Evolutionary conservation across 129 eudicot species (phyloP), one percentile per base, ranked within the genome.

Genomic region (Oenanthe sinensis): DNA sequence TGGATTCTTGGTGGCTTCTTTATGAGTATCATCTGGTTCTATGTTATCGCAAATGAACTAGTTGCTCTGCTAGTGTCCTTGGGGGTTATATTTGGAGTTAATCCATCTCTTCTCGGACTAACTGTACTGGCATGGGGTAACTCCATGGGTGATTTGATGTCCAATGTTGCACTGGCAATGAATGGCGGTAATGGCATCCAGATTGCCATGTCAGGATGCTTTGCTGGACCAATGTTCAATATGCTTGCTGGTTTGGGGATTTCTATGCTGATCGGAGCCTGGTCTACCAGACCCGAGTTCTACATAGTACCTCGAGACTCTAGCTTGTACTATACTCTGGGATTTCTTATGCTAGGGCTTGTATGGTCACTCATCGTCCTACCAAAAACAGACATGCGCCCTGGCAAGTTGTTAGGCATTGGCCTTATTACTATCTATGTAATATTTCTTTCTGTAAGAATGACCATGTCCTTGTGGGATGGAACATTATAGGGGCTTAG

Each of bases 21-120:
- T 8, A 93, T 93, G 98, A 93, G 98, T 68, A 91, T 93, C n/a
- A 69, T 91, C 22, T 93, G 98, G 98, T 91, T 91, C 84, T 93
- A 93, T 90, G 84, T 93, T 20, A 75, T 91, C 5, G 97, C 98
- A 7, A 86, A 87, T 39, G 98, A 93, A 84, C 86, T 91, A 17
- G 97, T 93, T n/a, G 81, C 96, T 2, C 74, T 93, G 46, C 77
- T 93, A 42, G 96, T 91, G 44, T 78, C 91, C 0, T 82, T 93
- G 14, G 98, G 98, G 30, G 78, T 86, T 8, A 88, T 91, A 71
- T 84, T 91, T 19, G 89, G 91, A 19, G 80, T 93, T 76, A 84
- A 80, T 49, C 96, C 98, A 1, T 83, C 98, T 3, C 77, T 93
- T 5, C 96, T 93, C 17, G 98, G 90, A 2, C 76, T 93, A 79